Percentiles rank a stretch among this genome's conserved stretches.
Evolutionary conservation across 148 eudicot species (phyloP).

Genomic region (Cornus controversa): DNA sequence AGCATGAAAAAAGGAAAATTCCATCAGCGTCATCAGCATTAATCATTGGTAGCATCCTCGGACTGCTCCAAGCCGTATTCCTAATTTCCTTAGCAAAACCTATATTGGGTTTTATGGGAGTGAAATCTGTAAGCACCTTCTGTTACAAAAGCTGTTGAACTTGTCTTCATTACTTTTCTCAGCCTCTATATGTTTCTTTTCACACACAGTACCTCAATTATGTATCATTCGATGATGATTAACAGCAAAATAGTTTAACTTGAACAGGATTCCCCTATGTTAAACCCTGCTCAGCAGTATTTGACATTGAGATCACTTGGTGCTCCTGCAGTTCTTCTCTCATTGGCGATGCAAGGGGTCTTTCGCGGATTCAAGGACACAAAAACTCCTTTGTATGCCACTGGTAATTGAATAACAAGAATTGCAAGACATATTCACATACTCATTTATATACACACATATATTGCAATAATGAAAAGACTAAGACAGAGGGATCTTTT

Average conservation of each 20-base stretch:
- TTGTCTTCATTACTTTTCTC: not conserved
- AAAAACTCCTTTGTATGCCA: conserved; percentile 76
- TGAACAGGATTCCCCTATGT: conserved; percentile 65
- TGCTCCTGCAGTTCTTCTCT: conserved; percentile 86
- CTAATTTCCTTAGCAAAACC: conserved; percentile 58
- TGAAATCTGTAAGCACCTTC: conserved; percentile 30
- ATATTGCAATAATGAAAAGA: not conserved
- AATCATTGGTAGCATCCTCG: conserved; percentile 60
- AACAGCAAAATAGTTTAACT: not conserved
- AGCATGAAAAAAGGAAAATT: conserved; percentile 48
- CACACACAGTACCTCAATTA: not conserved
- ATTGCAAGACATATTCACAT: not conserved
- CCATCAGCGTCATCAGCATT: conserved; percentile 89
- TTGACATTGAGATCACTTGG: conserved; percentile 73
- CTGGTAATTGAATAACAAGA: conserved; percentile 30
- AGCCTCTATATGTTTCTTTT: not conserved
- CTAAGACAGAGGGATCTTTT: not conserved
- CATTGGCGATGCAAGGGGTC: conserved; percentile 87
- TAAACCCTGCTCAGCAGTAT: conserved; percentile 58
- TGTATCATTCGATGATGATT: not conserved
- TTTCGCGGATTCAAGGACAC: conserved; percentile 88
- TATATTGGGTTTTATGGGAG: conserved; percentile 64
- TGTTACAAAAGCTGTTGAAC: not conserved
- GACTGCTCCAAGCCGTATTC: conserved; percentile 64
- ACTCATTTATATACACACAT: not conserved